phyloP scores from a whole-genome alignment of 139 green algal species.

The Chlamydomonas sp. region DNA sequence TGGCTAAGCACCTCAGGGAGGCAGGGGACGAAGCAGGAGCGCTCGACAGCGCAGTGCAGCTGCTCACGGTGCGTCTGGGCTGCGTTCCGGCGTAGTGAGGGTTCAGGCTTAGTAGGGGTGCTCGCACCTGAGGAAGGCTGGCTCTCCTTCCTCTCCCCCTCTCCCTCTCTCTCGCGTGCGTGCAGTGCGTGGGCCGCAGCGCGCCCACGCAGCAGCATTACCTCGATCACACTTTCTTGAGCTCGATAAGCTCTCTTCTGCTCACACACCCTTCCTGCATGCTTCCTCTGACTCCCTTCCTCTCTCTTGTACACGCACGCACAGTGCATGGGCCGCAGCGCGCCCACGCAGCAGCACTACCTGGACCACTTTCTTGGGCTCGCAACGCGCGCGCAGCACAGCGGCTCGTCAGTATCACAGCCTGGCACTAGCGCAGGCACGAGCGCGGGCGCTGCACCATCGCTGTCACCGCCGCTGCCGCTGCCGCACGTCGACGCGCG shows the following conservation, averaged over 20 bases:
- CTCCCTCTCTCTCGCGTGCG: slow-evolving; percentile 49
- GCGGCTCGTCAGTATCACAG: too few species aligned
- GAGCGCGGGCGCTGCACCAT: too few species aligned
- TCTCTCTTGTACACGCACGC: slow-evolving; percentile 52
- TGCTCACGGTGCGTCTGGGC: too few species aligned
- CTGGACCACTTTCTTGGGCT: slow-evolving; percentile 28
- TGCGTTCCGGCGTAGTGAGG: too few species aligned
- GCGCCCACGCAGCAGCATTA: slow-evolving; percentile 57
- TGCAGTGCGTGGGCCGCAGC: slow-evolving; percentile 1
- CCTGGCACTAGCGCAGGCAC: too few species aligned
- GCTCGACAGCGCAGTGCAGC: too few species aligned
- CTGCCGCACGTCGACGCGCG: too few species aligned
- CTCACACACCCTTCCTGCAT: too few species aligned
- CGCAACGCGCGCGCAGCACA: not conserved
- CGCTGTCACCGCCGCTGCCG: too few species aligned
- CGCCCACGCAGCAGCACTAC: slow-evolving; percentile 58
- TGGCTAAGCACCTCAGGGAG: slow-evolving; percentile 59
- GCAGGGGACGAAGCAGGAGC: slow-evolving; percentile 33
- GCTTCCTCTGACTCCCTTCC: slow-evolving; percentile 61
- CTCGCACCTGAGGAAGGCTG: too few species aligned
- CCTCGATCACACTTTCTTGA: slow-evolving; percentile 33
- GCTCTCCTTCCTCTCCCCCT: too few species aligned
- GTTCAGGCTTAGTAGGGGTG: too few species aligned
- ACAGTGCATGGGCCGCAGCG: slow-evolving; percentile 1
- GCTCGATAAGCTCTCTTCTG: not conserved